These are phyloP conservation scores for Chenopodium suecicum DNA, from an alignment of 148 eudicot species.

Conservation along the genomic window DNA sequence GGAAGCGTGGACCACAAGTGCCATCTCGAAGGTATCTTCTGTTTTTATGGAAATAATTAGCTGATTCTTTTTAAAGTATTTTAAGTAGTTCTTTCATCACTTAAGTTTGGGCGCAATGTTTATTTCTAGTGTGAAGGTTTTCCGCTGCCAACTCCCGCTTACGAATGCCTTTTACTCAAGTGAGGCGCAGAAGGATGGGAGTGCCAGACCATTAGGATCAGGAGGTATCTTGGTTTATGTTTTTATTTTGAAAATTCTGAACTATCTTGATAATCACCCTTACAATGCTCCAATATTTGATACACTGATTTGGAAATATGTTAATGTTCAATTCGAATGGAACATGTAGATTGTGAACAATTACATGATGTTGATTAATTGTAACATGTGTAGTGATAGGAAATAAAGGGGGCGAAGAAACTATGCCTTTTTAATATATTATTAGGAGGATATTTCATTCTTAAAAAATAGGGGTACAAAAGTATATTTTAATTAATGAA, in stretches of 20 bases:
- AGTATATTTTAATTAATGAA: neutral
- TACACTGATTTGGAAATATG: neutral
- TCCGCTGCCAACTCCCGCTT: conserved; percentile 69
- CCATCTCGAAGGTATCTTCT: conserved; percentile 61
- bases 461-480: neutral
- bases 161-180: conserved; percentile 63
- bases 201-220: conserved; percentile 41
- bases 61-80: too few relatives aligned
- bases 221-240: conserved; percentile 53
- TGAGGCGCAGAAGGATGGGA: conserved; percentile 60
- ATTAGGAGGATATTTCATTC: neutral
- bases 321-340: neutral
- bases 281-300: neutral
- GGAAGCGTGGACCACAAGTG: conserved; percentile 59
- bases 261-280: neutral
- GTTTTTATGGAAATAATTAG: neutral
- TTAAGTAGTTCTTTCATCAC: neutral
- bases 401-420: neutral
- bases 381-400: neutral
- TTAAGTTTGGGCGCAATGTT: neutral
- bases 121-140: conserved; percentile 72
- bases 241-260: too few relatives aligned
- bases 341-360: neutral
- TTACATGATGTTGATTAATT: neutral
- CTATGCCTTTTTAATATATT: neutral